Evolutionary conservation across 2,329 filamentous ascomycete genomes (phyloP).

Genomic region (Beauveria caledonica): DNA sequence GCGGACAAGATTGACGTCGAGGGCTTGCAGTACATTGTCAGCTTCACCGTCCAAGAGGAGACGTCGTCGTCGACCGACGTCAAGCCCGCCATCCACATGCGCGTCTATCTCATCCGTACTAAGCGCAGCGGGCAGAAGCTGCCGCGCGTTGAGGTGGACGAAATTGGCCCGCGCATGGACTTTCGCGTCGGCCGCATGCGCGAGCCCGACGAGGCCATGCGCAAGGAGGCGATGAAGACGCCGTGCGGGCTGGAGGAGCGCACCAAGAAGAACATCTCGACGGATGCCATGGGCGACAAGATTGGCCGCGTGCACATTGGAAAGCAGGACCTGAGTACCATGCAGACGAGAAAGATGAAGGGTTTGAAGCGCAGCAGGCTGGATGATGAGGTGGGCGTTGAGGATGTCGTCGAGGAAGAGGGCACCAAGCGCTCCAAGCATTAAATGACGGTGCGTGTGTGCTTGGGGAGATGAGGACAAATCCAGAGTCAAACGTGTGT

Average conservation of each 20-base stretch:
- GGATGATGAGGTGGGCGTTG: slow-evolving; percentile 42
- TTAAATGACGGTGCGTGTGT: slow-evolving; percentile 14
- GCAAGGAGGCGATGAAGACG: slow-evolving; percentile 88
- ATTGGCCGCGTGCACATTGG: slow-evolving; percentile 85
- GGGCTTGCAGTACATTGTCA: slow-evolving; percentile 84
- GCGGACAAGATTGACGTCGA: slow-evolving; percentile 85
- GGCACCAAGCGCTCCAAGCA: slow-evolving; percentile 31
- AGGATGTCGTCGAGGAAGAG: slow-evolving; percentile 22
- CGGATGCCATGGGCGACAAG: slow-evolving; percentile 91
- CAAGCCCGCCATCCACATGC: slow-evolving; percentile 55
- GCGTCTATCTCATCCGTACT: slow-evolving; percentile 80
- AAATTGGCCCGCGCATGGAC: slow-evolving; percentile 91
- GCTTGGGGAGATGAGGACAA: not conserved
- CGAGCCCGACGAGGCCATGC: slow-evolving; percentile 67
- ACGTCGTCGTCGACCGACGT: slow-evolving; percentile 31
- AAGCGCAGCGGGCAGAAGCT: slow-evolving; percentile 80
- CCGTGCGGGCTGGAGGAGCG: slow-evolving; percentile 65
- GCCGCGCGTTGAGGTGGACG: slow-evolving; percentile 85
- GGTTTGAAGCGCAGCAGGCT: slow-evolving; percentile 79
- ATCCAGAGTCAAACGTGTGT: not conserved
- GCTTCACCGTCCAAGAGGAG: slow-evolving; percentile 65
- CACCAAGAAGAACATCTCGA: slow-evolving; percentile 94
- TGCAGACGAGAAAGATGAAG: slow-evolving; percentile 99
- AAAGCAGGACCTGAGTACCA: slow-evolving; percentile 74
- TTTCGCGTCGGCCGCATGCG: slow-evolving; percentile 75